Base-by-base conservation (phyloP, 2,329 filamentous ascomycete genomes). In the Cordyceps pruinosa region DNA sequence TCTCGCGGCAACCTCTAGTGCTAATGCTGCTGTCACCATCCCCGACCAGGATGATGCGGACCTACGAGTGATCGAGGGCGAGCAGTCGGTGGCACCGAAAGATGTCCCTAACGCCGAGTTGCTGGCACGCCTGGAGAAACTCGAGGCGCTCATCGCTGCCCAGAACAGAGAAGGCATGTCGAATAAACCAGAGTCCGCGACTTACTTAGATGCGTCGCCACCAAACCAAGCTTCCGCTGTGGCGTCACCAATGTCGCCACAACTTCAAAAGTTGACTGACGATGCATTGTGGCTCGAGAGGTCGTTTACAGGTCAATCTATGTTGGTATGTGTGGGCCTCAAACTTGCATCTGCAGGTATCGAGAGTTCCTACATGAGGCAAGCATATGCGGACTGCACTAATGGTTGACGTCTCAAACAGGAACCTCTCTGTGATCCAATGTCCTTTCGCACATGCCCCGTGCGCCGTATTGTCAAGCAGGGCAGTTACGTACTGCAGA, bases 221-320 rank as follows among this genome's bases (percentile, higher is more conserved):
- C 12, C 49, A 21, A 46, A 55, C 10, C 66, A 59, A 5, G 12
- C 48, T 17, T 58, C 57, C 6, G 34, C 32, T 32, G 54, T 50
- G 26, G 54, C 57, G 35, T 51, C 53, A 15, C 57, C 59, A 39
- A 57, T 70, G 41, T 68, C 69, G n/a, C 60, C 66, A 23, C 65
- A 65, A 32, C 64, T 70, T 26, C 69, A 70, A 49, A 66, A 68
- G 42, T 37, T 72, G 28, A 69, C 68, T 12, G 67, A 68, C 2
- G 69, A 72, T 61, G 69, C 68, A 39, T 60, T 72, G 56, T 68
- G 66, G 62, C 61, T 72, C 2, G 69, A 72, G 57, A 63, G 63
- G 39, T 64, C 65, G 34, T 71, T 65, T 35, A 63, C 67, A 34
- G 65, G 65, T n/a, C 64, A 66, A 17, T 66, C 67, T 47, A 57